phyloP scores from a whole-genome alignment of 1,284 basidiomycete genomes.

The Flammula alnicola region DNA sequence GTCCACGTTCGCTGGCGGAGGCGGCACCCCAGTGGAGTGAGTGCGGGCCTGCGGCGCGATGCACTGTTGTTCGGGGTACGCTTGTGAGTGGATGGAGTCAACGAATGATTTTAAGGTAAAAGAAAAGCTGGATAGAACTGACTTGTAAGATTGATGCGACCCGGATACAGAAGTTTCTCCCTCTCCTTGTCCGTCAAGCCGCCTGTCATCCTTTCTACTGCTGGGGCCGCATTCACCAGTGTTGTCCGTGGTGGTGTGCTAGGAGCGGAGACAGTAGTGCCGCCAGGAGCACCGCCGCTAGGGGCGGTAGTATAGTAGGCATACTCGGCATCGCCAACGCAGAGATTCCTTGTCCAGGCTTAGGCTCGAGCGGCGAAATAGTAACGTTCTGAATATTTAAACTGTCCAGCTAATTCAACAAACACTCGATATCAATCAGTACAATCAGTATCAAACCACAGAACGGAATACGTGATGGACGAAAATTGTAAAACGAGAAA shows the following conservation, averaged over 20 bases:
- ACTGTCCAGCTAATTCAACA: no score
- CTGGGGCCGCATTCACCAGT: conserved; percentile 35
- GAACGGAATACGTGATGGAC: no score
- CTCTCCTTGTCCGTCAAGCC: conserved; percentile 61
- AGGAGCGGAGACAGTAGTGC: neutral
- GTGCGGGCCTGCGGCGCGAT: conserved; percentile 74
- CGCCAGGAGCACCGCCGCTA: neutral
- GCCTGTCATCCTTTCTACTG: conserved; percentile 22
- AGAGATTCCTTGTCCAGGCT: no score
- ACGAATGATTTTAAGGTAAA: neutral
- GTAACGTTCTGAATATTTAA: no score
- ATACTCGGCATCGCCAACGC: no score
- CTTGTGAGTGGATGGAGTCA: conserved; percentile 27
- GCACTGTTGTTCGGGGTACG: conserved; percentile 53
- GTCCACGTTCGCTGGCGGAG: conserved; percentile 71
- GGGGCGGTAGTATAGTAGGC: no score
- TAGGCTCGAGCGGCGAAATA: no score
- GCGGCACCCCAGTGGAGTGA: conserved; percentile 84
- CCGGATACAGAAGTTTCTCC: conserved; percentile 76
- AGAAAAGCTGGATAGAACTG: conserved; percentile 33
- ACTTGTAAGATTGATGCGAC: conserved; percentile 84
- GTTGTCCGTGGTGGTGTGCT: conserved; percentile 17
- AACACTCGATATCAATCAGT: no score
- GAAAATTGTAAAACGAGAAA: conserved; percentile 6
- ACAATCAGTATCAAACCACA: no score